These are phyloP conservation scores for Brassica hybrid DNA, from an alignment of 441 rosid genomes.

Conservation along the genomic window DNA sequence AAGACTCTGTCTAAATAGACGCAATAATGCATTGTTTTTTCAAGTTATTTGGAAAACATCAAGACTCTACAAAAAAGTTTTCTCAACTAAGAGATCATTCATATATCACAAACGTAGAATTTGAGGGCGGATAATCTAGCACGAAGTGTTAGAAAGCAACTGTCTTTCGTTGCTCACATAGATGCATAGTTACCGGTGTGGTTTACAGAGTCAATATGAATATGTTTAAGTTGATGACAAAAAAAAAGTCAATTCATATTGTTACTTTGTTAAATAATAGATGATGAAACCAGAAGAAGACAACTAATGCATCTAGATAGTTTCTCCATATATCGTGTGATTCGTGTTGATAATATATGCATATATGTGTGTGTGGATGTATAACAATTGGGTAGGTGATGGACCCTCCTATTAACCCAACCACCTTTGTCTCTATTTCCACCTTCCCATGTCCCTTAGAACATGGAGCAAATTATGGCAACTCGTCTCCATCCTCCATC, in stretches of 20 bases:
- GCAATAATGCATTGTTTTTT: neutral
- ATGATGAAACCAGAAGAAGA: neutral
- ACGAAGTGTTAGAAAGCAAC: too few species aligned
- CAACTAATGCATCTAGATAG: conserved; percentile 3
- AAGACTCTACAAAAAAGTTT: too few species aligned
- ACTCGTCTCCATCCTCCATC: conserved; percentile 39
- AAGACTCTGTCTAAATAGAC: neutral
- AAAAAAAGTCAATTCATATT: neutral
- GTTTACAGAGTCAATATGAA: too few species aligned
- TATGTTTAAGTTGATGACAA: too few species aligned
- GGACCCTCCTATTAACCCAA: conserved; percentile 54
- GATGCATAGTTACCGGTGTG: too few species aligned
- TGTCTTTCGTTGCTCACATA: too few species aligned
- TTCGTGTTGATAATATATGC: neutral
- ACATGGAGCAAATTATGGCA: conserved; percentile 91
- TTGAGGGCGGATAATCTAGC: too few species aligned
- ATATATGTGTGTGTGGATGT: conserved; percentile 24
- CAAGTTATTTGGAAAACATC: too few species aligned
- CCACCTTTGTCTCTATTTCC: conserved; percentile 70
- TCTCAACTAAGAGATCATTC: too few species aligned
- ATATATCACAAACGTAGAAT: too few species aligned
- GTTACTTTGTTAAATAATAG: neutral
- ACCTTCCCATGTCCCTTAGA: conserved; percentile 71
- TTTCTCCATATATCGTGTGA: neutral
- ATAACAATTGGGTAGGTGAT: conserved; percentile 38